Base-by-base conservation (phyloP, 1,284 basidiomycete genomes). In the Tilletiaria anomala region DNA sequence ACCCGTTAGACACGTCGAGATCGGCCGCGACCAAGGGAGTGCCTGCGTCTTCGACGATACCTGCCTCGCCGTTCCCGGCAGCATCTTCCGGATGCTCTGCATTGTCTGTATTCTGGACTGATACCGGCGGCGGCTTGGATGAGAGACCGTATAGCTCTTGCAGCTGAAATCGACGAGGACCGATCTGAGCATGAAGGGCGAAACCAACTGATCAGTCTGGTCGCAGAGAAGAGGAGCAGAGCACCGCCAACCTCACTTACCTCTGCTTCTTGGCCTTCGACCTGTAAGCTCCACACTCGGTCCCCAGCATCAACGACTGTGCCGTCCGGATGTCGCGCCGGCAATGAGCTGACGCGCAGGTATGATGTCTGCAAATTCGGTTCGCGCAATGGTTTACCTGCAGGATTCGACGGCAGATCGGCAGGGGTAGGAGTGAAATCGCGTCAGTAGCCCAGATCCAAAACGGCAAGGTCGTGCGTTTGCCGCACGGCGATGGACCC, bases 101-200 rank as follows among this genome's bases (percentile, higher is more conserved):
- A 18, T 20, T 8, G 32, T 18, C 32, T 10, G 17, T 5, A 15
- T 14, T 11, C 12, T 15, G 23, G 12, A 32, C 20, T 18, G 39
- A 36, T 3, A 54, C 53, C 1, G 53, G 46, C 1, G 56, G 56
- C 5, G 61, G 54, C 20, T 50, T 48, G 2, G 48, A 51, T 0
- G 53, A 56, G 17, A 65, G 35, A 1, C 58, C 63, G 32, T 63
- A 66, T 23, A 66, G 45, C 43, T 66, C 61, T 35, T 66, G 61
- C 35, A 66, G 37, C 42, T 61, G 61, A 43, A 66, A 58, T 1
- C 51, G 40, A 34, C 54, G 56, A 11, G 60, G 51, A 14, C 59
- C 59, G n/a, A 64, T 60, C 37, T 40, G 35, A 10, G 32, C 21
- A 16, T 6, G n/a, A 5, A 10, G 15, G 10, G 35, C 12, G 35